phyloP scores from a whole-genome alignment of 495 filamentous ascomycete genomes.

The Penicillium subrubescens region DNA sequence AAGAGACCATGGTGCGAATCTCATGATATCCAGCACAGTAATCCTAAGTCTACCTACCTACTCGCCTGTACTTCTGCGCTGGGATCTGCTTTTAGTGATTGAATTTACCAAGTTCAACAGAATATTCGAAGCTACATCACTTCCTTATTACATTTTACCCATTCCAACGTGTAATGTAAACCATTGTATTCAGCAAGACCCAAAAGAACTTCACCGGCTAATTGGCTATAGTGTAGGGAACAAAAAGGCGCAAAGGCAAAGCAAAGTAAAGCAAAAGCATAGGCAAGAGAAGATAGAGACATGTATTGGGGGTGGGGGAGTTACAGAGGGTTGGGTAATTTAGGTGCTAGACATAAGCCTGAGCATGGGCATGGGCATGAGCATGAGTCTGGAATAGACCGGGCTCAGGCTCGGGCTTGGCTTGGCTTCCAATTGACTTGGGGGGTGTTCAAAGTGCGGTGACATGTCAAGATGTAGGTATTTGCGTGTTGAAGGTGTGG shows the following conservation, averaged over 20 bases:
- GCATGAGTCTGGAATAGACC: too few relatives aligned
- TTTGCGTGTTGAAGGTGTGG: not conserved
- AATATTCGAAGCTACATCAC: not conserved
- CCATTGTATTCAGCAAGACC: constrained; percentile 7
- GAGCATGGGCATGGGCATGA: not conserved
- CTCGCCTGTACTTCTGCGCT: too few relatives aligned
- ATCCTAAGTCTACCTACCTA: too few relatives aligned
- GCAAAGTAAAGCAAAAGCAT: not conserved
- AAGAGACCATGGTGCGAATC: not conserved
- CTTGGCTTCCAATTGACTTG: too few relatives aligned
- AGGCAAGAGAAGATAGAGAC: constrained; percentile 6
- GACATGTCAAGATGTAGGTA: not conserved
- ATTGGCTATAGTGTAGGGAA: constrained; percentile 14
- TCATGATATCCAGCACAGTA: too few relatives aligned
- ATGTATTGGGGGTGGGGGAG: not conserved
- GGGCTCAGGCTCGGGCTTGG: too few relatives aligned
- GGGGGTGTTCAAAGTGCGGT: not conserved
- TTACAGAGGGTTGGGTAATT: not conserved
- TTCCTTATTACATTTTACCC: not conserved
- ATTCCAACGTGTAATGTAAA: not conserved
- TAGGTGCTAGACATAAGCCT: not conserved
- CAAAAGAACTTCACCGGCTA: constrained; percentile 18
- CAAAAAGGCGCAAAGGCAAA: not conserved
- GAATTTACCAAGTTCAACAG: not conserved
- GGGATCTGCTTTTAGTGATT: too few relatives aligned